phyloP scores from a whole-genome alignment of 495 filamentous ascomycete species.

The Aspergillus nidulans region DNA sequence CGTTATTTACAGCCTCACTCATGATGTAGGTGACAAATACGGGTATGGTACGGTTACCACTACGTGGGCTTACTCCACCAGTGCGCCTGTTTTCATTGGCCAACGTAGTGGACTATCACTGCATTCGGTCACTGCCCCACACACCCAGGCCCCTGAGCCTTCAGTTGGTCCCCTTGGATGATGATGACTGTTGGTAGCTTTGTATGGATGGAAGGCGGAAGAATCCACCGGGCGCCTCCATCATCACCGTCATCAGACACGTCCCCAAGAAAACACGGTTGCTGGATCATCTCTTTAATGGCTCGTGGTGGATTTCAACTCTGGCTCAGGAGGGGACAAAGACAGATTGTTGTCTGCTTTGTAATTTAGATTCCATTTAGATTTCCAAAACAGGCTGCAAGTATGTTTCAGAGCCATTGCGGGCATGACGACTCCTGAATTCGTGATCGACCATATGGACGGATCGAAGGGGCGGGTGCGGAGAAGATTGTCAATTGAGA shows the following conservation, averaged over 20 bases:
- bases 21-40: not conserved
- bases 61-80: slow-evolving; percentile 15
- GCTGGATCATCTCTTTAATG: slow-evolving; percentile 4
- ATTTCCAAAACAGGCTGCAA: slow-evolving; percentile 6
- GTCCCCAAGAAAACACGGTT: not conserved
- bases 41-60: not conserved
- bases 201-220: slow-evolving; percentile 1
- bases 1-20: not conserved
- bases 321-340: not conserved
- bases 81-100: slow-evolving; percentile 1
- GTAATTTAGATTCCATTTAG: not conserved
- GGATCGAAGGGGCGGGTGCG: not conserved
- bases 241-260: not conserved
- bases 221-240: slow-evolving; percentile 1
- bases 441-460: not conserved
- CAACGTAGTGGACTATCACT: slow-evolving; percentile 2
- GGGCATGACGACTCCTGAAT: slow-evolving; percentile 6
- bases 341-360: not conserved
- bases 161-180: too few relatives aligned
- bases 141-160: slow-evolving; percentile 20
- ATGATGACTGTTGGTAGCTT: too few relatives aligned
- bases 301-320: not conserved
- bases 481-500: not conserved
- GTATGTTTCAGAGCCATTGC: slow-evolving; percentile 2
- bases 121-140: slow-evolving; percentile 18